phyloP scores from a whole-genome alignment of 129 eudicot genomes.

The Centella asiatica region DNA sequence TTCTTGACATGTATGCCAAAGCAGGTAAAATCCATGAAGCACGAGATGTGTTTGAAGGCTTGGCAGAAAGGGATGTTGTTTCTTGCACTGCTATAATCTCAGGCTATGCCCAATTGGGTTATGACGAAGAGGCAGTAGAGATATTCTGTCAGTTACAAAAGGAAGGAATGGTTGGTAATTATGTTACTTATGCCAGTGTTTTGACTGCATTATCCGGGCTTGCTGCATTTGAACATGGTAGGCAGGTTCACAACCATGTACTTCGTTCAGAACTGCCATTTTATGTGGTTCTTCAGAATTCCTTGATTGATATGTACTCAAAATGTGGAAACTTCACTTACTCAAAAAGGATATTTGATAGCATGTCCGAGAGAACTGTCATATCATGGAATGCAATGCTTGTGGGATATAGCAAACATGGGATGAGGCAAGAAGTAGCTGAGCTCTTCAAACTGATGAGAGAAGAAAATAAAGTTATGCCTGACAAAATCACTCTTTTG shows the following conservation, averaged over 20 bases:
- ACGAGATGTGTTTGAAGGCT: slow-evolving; percentile 51
- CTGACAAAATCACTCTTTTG: slow-evolving; percentile 62
- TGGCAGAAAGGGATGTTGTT: slow-evolving; percentile 75
- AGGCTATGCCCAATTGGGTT: slow-evolving; percentile 83
- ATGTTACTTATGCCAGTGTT: slow-evolving; percentile 79
- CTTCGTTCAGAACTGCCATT: slow-evolving; percentile 49
- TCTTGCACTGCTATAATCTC: slow-evolving; percentile 92
- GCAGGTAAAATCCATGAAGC: slow-evolving; percentile 77
- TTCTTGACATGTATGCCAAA: slow-evolving; percentile 92
- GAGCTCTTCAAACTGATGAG: slow-evolving; percentile 59
- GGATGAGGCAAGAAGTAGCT: slow-evolving; percentile 51
- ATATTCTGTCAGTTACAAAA: slow-evolving; percentile 44
- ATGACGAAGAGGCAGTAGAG: slow-evolving; percentile 66
- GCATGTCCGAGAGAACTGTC: slow-evolving; percentile 69
- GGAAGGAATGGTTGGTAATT: slow-evolving; percentile 60
- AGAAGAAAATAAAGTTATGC: slow-evolving; percentile 43
- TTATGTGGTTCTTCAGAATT: slow-evolving; percentile 60
- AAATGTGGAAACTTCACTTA: slow-evolving; percentile 81
- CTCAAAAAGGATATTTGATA: slow-evolving; percentile 68
- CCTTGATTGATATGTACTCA: slow-evolving; percentile 92
- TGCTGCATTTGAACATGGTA: slow-evolving; percentile 82
- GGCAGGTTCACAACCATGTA: slow-evolving; percentile 69
- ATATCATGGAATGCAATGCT: slow-evolving; percentile 93
- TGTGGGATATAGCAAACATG: slow-evolving; percentile 81
- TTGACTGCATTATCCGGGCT: slow-evolving; percentile 83